A percentile compares a stretch with the other conserved stretches of the same genome.
These are phyloP conservation scores for Xylaria sp. DNA, from an alignment of 2,329 filamentous ascomycete species.

Conservation along the genomic window DNA sequence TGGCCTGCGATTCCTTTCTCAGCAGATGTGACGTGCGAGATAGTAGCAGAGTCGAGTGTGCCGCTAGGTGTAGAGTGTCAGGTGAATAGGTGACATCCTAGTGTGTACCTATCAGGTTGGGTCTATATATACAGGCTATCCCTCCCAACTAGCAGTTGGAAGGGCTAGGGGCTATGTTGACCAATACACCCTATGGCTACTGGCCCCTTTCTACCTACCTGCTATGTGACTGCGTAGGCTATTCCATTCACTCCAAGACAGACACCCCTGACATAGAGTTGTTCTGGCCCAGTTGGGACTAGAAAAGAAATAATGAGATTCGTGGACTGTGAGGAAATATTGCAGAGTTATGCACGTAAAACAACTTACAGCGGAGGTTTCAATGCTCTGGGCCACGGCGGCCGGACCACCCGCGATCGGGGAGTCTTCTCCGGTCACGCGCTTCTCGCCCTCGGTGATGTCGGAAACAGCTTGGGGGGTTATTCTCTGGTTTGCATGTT, in stretches of 20 bases:
- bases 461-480: neutral
- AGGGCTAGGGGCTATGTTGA: too few relatives aligned
- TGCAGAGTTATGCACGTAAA: too few relatives aligned
- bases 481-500: neutral
- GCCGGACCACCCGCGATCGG: neutral
- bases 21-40: neutral
- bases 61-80: conserved; percentile 1
- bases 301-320: neutral
- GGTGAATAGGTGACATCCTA: too few relatives aligned
- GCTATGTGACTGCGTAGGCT: too few relatives aligned
- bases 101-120: too few relatives aligned
- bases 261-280: too few relatives aligned
- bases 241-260: too few relatives aligned
- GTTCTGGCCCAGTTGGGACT: neutral
- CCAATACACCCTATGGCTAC: too few relatives aligned
- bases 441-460: neutral
- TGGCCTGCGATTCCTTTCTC: neutral
- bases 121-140: too few relatives aligned
- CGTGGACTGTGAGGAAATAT: too few relatives aligned
- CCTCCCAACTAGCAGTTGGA: too few relatives aligned
- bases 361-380: neutral
- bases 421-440: neutral
- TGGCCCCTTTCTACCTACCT: too few relatives aligned
- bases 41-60: neutral
- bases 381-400: neutral